Evolutionary conservation across 1,139 yeast genomes (phyloP), one percentile per base, ranked within the genome.

Genomic region (Hyphopichia burtonii): DNA sequence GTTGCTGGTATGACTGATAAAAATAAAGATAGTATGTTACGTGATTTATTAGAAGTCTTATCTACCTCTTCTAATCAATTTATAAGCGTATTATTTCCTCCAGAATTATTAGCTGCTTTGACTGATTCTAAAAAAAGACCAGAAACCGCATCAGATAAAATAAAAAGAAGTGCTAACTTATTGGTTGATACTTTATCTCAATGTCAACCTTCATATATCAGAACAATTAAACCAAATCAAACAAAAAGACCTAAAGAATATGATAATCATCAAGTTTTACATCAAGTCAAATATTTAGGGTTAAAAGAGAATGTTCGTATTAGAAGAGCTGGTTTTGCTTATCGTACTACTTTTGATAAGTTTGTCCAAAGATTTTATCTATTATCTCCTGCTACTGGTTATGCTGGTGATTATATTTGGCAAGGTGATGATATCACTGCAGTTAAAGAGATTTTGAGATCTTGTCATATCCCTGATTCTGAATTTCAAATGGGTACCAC

Each of bases 321-420:
- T 52, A 82, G 99, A 71, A 86, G 99, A 71, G 99, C 99, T 0
- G 99, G 99, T 40, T 94, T 94, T 66, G 99, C 99, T 2, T 93
- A 91, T 58, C 84, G 99, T 67, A 96, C 96, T 49, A 88, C 97
- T 0, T 94, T 91, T 66, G 98, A 93, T 44, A 90, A 91, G 63
- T 94, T 94, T 61, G 97, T 90, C n/a, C 97, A 94, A 66, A 76
- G 99, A 56, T 94, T 94, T 62, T 93, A 89, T 62, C 68, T 94
- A 43, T 72, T 94, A 41, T 90, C 98, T 1, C 81, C 91, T 3
- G 80, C 83, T 51, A 91, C 98, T 30, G 94, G 97, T 4, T 94
- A 94, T 66, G 99, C 99, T 3, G 99, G 99, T 63, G 99, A 94
- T 54, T 94, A 87, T 58, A 91, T 88, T 40, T 94, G 97, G 97